Evolutionary conservation across 2,329 filamentous ascomycete genomes (phyloP).

Genomic region (Neofusicoccum kwambonambiense): DNA sequence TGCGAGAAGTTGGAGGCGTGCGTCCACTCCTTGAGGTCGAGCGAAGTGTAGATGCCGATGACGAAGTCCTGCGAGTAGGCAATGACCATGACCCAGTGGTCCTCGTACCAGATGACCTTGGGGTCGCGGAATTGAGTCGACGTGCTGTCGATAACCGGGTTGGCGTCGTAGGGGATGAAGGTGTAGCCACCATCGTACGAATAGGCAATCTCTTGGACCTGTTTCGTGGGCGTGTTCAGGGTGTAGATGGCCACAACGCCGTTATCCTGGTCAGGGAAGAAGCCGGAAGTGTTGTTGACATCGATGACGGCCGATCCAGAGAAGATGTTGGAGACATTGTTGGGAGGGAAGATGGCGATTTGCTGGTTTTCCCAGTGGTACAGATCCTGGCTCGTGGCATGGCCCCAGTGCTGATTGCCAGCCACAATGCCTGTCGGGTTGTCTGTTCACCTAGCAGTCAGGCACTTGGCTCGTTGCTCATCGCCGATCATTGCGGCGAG

Average conservation of each 20-base stretch:
- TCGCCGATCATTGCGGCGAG: background rate
- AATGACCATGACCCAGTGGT: slow-evolving; percentile 59
- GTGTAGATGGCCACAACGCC: slow-evolving; percentile 64
- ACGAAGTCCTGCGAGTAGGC: slow-evolving; percentile 56
- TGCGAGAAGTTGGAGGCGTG: slow-evolving; percentile 58
- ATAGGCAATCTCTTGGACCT: slow-evolving; percentile 62
- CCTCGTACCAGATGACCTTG: slow-evolving; percentile 60
- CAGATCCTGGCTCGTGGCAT: slow-evolving; percentile 61
- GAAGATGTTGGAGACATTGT: slow-evolving; percentile 54
- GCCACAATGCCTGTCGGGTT: slow-evolving; percentile 51
- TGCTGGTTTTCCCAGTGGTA: slow-evolving; percentile 66
- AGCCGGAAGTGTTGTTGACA: slow-evolving; percentile 63
- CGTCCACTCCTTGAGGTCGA: slow-evolving; percentile 59
- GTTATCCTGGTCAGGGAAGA: slow-evolving; percentile 61
- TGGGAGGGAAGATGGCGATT: slow-evolving; percentile 59
- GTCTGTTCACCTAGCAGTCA: slow-evolving; percentile 33
- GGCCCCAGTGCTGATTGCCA: slow-evolving; percentile 66
- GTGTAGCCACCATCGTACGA: slow-evolving; percentile 61
- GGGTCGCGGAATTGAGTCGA: slow-evolving; percentile 63
- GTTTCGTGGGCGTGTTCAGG: slow-evolving; percentile 41
- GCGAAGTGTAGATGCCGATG: slow-evolving; percentile 62
- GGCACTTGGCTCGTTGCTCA: slow-evolving; percentile 17
- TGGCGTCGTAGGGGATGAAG: slow-evolving; percentile 58
- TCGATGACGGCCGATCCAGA: slow-evolving; percentile 60
- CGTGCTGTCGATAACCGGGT: slow-evolving; percentile 59